Conservation (phyloP, 805 yeast genomes). For the Cyberlindnera bimundalis region DNA sequence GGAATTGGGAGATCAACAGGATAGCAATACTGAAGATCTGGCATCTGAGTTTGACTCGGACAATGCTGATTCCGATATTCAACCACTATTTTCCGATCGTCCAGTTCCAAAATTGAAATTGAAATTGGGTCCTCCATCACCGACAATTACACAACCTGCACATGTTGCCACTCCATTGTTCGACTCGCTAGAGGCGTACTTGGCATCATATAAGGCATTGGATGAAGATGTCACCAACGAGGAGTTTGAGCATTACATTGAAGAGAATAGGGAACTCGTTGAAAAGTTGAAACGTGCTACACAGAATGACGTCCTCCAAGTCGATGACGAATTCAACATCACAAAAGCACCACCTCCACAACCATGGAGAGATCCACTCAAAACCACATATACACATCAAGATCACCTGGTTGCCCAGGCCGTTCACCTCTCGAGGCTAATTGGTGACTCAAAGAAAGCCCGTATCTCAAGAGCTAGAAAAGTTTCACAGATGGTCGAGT, state of each 20-base stretch:
- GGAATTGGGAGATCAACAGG: slow-evolving; percentile 21
- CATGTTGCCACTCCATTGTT: slow-evolving; percentile 49
- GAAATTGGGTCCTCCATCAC: slow-evolving; percentile 38
- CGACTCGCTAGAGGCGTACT: slow-evolving; percentile 38
- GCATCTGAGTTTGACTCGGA: slow-evolving; percentile 3
- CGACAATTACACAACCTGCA: slow-evolving; percentile 56
- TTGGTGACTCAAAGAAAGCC: slow-evolving; percentile 60
- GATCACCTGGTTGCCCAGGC: slow-evolving; percentile 82
- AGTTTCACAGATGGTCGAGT: slow-evolving; percentile 78
- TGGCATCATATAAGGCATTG: slow-evolving; percentile 54
- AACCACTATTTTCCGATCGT: slow-evolving; percentile 10
- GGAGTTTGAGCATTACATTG: slow-evolving; percentile 58
- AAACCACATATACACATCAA: slow-evolving; percentile 47
- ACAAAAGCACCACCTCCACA: slow-evolving; percentile 39
- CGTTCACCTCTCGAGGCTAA: slow-evolving; percentile 60
- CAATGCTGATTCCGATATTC: slow-evolving; percentile 7
- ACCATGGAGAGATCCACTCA: slow-evolving; percentile 47
- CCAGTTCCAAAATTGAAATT: slow-evolving; percentile 26
- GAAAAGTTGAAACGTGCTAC: slow-evolving; percentile 46
- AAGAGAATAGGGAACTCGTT: slow-evolving; percentile 46
- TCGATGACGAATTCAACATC: slow-evolving; percentile 42
- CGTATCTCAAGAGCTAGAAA: slow-evolving; percentile 67
- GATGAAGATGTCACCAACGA: slow-evolving; percentile 59
- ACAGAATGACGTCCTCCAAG: slow-evolving; percentile 37
- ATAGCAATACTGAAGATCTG: not conserved